Conservation (phyloP, 352 stramenopile genomes). For the Blastocystis sp. region DNA sequence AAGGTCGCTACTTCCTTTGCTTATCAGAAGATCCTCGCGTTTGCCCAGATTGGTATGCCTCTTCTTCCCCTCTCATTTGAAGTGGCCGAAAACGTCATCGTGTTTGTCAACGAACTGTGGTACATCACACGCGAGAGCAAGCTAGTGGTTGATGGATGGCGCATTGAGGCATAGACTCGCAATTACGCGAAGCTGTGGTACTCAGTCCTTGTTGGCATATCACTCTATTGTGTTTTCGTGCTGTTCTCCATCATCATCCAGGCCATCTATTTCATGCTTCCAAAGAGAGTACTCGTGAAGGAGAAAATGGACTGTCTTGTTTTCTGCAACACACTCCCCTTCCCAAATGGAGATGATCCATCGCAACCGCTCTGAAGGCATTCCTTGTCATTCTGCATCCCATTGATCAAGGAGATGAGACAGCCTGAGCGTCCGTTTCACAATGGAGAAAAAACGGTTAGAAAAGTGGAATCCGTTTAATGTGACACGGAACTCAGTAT, state of each 20-base stretch:
- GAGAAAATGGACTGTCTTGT: neutral
- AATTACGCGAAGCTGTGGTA: neutral
- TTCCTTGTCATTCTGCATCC: neutral
- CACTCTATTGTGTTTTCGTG: neutral
- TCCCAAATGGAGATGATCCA: neutral
- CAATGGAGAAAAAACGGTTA: neutral
- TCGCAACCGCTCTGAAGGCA: neutral
- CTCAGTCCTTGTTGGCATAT: neutral
- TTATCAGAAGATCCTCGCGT: no score
- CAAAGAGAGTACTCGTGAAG: neutral
- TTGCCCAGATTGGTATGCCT: no score
- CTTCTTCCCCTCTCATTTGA: no score
- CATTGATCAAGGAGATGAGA: neutral
- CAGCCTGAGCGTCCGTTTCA: neutral
- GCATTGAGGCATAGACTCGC: neutral
- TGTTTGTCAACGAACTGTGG: constrained; percentile 3
- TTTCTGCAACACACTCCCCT: neutral
- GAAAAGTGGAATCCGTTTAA: neutral
- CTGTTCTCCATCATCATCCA: neutral
- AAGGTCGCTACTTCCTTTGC: no score
- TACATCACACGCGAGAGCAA: neutral
- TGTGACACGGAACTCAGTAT: no score
- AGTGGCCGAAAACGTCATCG: neutral
- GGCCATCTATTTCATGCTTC: neutral
- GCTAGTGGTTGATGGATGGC: neutral